Conservation (phyloP, 495 filamentous ascomycete species). For the Letharia lupina region DNA sequence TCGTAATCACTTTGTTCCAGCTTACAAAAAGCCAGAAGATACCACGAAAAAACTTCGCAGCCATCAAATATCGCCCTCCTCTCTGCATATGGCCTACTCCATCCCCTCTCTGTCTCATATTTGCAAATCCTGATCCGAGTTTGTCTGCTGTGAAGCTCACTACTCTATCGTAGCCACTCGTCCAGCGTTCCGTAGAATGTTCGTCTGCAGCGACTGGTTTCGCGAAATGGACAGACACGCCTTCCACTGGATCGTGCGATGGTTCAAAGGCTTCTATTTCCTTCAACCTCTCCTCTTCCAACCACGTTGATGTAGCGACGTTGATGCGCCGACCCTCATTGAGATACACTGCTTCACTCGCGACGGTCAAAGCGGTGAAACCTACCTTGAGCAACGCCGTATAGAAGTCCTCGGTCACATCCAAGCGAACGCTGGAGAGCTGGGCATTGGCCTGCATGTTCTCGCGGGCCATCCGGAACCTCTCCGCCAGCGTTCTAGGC, state of each 20-base stretch:
- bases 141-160: constrained; percentile 47
- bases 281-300: constrained; percentile 76
- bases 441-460: constrained; percentile 91
- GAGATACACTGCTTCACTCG: constrained; percentile 90
- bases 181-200: constrained; percentile 27
- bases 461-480: constrained; percentile 58
- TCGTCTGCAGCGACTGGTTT: constrained; percentile 20
- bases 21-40: constrained; percentile 59
- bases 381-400: constrained; percentile 78
- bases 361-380: constrained; percentile 79
- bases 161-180: constrained; percentile 63
- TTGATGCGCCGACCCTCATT: constrained; percentile 77
- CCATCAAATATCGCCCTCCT: constrained; percentile 63
- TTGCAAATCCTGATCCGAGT: constrained; percentile 34
- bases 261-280: constrained; percentile 45
- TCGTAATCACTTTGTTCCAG: constrained; percentile 46
- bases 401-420: constrained; percentile 88
- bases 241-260: constrained; percentile 32
- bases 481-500: constrained; percentile 40
- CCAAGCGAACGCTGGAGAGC: constrained; percentile 66
- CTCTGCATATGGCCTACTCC: constrained; percentile 72
- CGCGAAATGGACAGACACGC: constrained; percentile 28
- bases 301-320: constrained; percentile 75
- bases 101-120: constrained; percentile 40
- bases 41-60: constrained; percentile 61